Base-by-base conservation (phyloP, 257 asterid species). In the Fraxinus americana region DNA sequence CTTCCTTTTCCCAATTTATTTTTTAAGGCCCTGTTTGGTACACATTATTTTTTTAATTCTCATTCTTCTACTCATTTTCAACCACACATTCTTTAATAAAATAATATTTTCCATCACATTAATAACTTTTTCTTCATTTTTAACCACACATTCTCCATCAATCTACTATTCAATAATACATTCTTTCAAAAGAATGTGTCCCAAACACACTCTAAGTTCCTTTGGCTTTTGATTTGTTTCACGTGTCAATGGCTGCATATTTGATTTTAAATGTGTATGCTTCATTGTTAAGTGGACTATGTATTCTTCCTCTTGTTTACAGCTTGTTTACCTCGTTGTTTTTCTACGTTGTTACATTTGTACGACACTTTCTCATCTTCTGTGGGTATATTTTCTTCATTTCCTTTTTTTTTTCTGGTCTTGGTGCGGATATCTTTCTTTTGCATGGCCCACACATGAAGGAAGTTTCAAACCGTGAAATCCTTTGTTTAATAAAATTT, bases 1-100 rank as follows among this genome's bases (percentile, higher is more conserved):
- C 67, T 70, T 54, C 70, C 27, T 74, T 70, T 63, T 59, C 71
- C 72, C 75, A 54, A 25, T 41, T 73, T 70, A 38, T 74, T 80
- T 30, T 69, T 61, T 10, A n/a, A n/a, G n/a, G n/a, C n/a, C n/a
- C n/a, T n/a, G n/a, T n/a, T n/a, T n/a, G n/a, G n/a, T n/a, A n/a
- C n/a, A n/a, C n/a, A n/a, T n/a, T n/a, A n/a, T n/a, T n/a, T n/a
- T n/a, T n/a, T n/a, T n/a, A n/a, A n/a, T n/a, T n/a, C n/a, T n/a
- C n/a, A n/a, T n/a, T n/a, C n/a, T n/a, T n/a, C n/a, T n/a, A n/a
- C n/a, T n/a, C n/a, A n/a, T n/a, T n/a, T n/a, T n/a, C n/a, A n/a
- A n/a, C n/a, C n/a, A n/a, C n/a, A n/a, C n/a, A n/a, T n/a, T n/a
- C n/a, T n/a, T n/a, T n/a, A n/a, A n/a, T n/a, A n/a, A n/a, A n/a